Evolutionary conservation across 495 filamentous ascomycete species (phyloP).

Genomic region (Elasticomyces elasticus): DNA sequence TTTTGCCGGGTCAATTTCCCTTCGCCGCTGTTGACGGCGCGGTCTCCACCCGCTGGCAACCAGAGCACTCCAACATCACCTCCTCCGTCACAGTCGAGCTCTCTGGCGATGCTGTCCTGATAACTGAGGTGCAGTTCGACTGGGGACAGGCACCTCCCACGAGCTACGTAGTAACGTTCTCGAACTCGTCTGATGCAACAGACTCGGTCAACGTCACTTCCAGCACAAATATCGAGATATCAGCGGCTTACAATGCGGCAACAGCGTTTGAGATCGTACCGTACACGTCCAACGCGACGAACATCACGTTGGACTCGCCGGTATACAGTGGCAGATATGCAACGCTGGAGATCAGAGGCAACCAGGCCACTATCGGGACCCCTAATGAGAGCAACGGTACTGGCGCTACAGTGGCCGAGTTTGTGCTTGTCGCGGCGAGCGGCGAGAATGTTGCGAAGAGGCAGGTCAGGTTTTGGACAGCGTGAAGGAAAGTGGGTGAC

Average conservation of each 20-base stretch:
- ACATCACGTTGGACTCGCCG: constrained; percentile 26
- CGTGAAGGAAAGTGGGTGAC: not conserved
- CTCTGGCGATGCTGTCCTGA: constrained; percentile 26
- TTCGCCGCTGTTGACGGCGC: constrained; percentile 61
- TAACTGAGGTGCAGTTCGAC: constrained; percentile 53
- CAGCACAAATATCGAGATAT: constrained; percentile 24
- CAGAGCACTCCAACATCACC: constrained; percentile 38
- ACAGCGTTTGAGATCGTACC: constrained; percentile 27
- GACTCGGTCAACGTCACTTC: constrained; percentile 29
- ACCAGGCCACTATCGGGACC: constrained; percentile 28
- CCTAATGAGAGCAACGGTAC: constrained; percentile 33
- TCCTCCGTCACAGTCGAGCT: constrained; percentile 41
- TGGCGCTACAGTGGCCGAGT: constrained; percentile 66
- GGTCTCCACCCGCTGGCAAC: constrained; percentile 63
- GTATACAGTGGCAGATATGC: constrained; percentile 34
- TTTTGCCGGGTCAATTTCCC: constrained; percentile 62
- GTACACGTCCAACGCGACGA: constrained; percentile 30
- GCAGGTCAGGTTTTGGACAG: not conserved
- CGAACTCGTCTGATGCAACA: constrained; percentile 26
- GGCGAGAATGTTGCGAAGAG: constrained; percentile 2
- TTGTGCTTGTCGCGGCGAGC: constrained; percentile 44
- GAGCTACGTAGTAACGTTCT: constrained; percentile 46
- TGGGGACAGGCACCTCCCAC: constrained; percentile 55
- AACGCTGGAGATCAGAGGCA: constrained; percentile 38
- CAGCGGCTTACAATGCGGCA: constrained; percentile 20